Evolutionary conservation across 2,329 filamentous ascomycete species (phyloP).

Genomic region (Cytospora piceicola): DNA sequence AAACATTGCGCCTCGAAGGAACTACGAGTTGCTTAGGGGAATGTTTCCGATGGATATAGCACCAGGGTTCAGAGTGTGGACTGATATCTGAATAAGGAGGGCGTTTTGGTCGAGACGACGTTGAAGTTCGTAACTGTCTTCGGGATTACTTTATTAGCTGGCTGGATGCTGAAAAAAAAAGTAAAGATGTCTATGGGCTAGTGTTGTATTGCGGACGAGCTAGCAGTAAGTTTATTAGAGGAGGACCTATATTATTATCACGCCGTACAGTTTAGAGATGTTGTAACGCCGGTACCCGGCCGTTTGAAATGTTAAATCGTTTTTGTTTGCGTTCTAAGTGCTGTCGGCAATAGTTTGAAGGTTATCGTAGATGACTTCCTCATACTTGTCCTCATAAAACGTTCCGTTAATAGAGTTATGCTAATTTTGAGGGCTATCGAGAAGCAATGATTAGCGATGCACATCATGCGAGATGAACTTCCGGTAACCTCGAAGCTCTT

Average conservation of each 20-base stretch:
- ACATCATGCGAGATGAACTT: background rate
- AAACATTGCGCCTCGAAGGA: background rate
- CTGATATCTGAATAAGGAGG: background rate
- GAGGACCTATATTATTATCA: constrained; percentile 5
- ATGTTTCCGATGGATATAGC: constrained; percentile 1
- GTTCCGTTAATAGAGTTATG: constrained; percentile 4
- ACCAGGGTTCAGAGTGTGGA: constrained; percentile 4
- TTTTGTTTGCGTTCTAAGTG: background rate
- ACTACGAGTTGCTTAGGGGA: background rate
- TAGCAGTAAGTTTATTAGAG: too few relatives aligned
- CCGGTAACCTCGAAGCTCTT: background rate
- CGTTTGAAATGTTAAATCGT: background rate
- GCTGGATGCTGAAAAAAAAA: too few relatives aligned
- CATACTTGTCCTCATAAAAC: background rate
- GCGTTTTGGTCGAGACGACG: constrained; percentile 12
- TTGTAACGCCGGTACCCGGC: constrained; percentile 11
- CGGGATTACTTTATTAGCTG: background rate
- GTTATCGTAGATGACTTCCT: background rate
- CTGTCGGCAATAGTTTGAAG: constrained; percentile 4
- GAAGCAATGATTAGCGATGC: background rate
- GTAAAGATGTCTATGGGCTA: background rate
- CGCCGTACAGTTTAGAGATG: constrained; percentile 1
- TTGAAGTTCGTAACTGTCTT: constrained; percentile 3
- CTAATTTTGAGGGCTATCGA: background rate
- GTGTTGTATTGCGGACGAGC: background rate